Percentiles rank a stretch among this genome's conserved stretches.
Evolutionary conservation across 2,329 filamentous ascomycete species (phyloP).

Genomic region (Cladosporium sp.): DNA sequence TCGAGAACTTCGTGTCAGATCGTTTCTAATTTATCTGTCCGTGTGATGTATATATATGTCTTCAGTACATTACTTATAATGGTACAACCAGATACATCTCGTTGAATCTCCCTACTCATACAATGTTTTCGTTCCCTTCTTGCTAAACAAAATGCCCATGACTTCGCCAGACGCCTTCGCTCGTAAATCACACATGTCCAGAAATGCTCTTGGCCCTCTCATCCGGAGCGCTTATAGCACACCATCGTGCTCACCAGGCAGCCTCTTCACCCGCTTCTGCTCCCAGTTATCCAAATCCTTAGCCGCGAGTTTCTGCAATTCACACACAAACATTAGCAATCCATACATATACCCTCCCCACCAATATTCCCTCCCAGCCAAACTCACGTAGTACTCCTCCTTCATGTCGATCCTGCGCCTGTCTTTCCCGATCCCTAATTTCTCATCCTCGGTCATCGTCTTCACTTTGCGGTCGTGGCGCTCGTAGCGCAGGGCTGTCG

Average conservation of each 20-base stretch:
- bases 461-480: conserved; percentile 86
- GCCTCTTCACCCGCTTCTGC: conserved; percentile 87
- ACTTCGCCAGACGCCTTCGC: conserved; percentile 21
- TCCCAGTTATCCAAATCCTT: conserved; percentile 97
- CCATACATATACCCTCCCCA: background rate
- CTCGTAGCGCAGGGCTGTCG: conserved; percentile 91
- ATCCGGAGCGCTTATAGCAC: conserved; percentile 57
- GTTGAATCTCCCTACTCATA: background rate
- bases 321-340: background rate
- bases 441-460: conserved; percentile 82
- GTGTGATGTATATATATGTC: background rate
- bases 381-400: conserved; percentile 83
- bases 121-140: background rate
- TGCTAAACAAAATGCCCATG: background rate
- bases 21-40: background rate
- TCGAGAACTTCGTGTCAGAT: background rate
- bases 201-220: background rate
- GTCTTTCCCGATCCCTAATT: conserved; percentile 74
- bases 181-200: conserved; percentile 2
- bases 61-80: background rate
- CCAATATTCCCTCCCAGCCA: background rate
- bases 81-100: background rate
- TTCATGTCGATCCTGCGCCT: conserved; percentile 74
- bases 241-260: conserved; percentile 88
- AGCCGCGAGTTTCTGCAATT: conserved; percentile 69